Base-by-base conservation (phyloP, 345 rosid genomes). In the Arabidopsis thaliana region DNA sequence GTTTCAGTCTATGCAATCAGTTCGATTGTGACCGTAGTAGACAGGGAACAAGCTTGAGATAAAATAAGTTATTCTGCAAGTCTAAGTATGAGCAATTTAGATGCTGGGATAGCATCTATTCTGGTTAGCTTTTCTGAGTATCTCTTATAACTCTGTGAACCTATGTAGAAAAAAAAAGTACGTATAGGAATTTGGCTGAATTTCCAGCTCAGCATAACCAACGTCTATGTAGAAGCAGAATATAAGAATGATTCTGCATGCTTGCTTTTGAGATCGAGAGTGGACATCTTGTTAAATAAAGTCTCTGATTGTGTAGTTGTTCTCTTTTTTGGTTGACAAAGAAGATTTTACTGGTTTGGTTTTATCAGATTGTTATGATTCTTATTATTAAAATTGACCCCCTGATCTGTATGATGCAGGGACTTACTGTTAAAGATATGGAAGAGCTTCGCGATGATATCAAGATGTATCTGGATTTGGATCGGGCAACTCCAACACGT, bases 371-470 rank as follows among this genome's bases (percentile, higher is more conserved):
- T 51, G 46, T 8, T 76, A 25, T 76, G 59, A 52, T 11, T 24
- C 49, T 30, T 69, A 42, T 33, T 51, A 52, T 14, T 33, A 9
- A 14, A 8, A 34, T 32, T 71, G 14, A 78, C 11, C 53, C 32
- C 20, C 12, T 58, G 72, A 5, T 16, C 23, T 91, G 86, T 87
- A 87, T 71, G 40, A 75, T 81, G 67, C 84, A 93, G 93, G 98
- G 96, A 40, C 84, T 94, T 85, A 86, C 93, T 1, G 93, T 84
- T 56, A 94, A 87, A 69, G 98, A 91, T 76, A 88, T 88, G 92
- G 97, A 91, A 82, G 98, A 94, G 73, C 95, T 94, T 69, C 93
- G 81, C 22, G 97, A 86, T 77, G 98, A 94, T 83, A 91, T 94
- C 71, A 94, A 91, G 82, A 87, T 94, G 98, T 90, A 94, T 83